These are phyloP conservation scores for Candida dajiaensis DNA, from an alignment of 805 yeast genomes.

Conservation along the genomic window DNA sequence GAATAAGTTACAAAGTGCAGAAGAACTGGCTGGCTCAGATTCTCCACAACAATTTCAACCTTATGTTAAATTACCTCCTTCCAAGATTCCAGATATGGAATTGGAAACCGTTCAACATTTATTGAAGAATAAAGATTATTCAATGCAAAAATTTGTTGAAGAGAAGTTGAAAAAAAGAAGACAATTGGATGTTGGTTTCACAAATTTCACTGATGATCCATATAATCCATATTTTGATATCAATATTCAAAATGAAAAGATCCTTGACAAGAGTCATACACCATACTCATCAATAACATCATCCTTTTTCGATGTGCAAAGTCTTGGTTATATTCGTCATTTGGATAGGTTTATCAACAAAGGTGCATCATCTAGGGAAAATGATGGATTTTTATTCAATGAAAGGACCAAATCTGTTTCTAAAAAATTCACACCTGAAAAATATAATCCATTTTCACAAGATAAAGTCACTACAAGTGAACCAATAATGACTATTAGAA, in stretches of 20 bases:
- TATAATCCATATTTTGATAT: constrained; percentile 75
- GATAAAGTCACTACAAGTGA: constrained; percentile 31
- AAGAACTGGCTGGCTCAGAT: constrained; percentile 19
- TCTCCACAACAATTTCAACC: constrained; percentile 46
- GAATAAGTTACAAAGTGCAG: constrained; percentile 12
- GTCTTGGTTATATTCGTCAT: constrained; percentile 41
- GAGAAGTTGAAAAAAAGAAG: constrained; percentile 74
- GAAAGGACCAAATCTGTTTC: constrained; percentile 18
- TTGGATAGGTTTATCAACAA: constrained; percentile 19
- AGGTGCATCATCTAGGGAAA: constrained; percentile 22
- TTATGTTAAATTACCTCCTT: constrained; percentile 80
- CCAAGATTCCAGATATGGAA: constrained; percentile 91
- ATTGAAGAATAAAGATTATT: constrained; percentile 65
- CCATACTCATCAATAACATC: constrained; percentile 79
- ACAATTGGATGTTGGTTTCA: constrained; percentile 59
- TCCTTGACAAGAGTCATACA: constrained; percentile 54
- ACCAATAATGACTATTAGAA: constrained; percentile 54
- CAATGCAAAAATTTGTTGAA: constrained; percentile 76
- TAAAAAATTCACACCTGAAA: constrained; percentile 28
- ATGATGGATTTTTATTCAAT: constrained; percentile 25
- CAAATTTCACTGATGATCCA: constrained; percentile 83
- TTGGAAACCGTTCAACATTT: constrained; percentile 76
- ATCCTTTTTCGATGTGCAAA: constrained; percentile 57
- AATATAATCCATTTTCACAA: constrained; percentile 30
- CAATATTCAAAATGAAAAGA: constrained; percentile 41